Base-by-base conservation (phyloP, 306 rosid species). In the Calophaca sinica region DNA sequence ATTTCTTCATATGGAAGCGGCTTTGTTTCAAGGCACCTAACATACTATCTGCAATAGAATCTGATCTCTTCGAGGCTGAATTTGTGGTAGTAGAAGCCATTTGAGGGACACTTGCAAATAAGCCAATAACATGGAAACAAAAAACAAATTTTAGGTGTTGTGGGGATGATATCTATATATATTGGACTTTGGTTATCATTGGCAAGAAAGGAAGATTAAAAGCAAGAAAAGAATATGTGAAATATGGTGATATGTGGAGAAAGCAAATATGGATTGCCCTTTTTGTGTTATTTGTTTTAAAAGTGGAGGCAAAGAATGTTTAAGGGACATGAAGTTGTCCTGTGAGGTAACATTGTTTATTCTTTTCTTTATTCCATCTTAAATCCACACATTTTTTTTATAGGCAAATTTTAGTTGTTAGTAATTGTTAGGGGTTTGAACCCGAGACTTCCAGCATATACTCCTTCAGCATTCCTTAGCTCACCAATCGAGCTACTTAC, bases 21-120 rank as follows among this genome's bases (percentile, higher is more conserved):
- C 93, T 87, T 84, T 88, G 87, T 79, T 58, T 83, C 80, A 91
- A 81, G 20, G 94, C 97, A 39, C 89, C 87, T 0, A 89, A 90
- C 96, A 91, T 84, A 81, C 61, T 78, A 31, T 94, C 98, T 33
- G 93, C 79, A 74, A 94, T 87, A 29, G 90, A 36, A 82, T 87
- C 91, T 6, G 86, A 72, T 52, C 87, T 82, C 86, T 87, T 87
- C 75, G 89, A 78, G 60, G 55, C 48, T 29, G 85, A 44, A 36
- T 4, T 53, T 55, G 88, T 70, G 10, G 33, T n/a, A 50, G 33
- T n/a, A 50, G 84, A 85, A 69, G 89, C 91, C 98, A 93, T 91
- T 84, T 67, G 74, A 62, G 15, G 26, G 15, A 42, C n/a, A 76
- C 10, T 53, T 38, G 62, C 58, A 69, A 60, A 45, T 2, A 26